Conservation (phyloP, 768 basidiomycete species). For the Phlebiopsis flavidoalba region DNA sequence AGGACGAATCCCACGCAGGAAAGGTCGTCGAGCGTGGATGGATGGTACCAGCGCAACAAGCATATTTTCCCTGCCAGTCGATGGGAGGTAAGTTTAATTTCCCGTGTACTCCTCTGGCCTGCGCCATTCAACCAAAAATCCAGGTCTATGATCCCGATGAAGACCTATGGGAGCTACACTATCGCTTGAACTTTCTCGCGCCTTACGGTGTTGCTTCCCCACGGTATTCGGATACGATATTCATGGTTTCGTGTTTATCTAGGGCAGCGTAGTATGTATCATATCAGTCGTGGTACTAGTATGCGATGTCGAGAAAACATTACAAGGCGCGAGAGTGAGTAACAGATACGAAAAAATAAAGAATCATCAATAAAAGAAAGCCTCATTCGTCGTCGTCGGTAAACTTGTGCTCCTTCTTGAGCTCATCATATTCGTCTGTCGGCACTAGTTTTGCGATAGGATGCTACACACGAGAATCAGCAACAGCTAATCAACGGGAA, state of each 20-base stretch:
- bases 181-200: conserved; percentile 37
- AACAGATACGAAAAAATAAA: neutral
- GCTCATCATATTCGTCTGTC: conserved; percentile 46
- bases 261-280: neutral
- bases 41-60: conserved; percentile 95
- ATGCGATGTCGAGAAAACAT: neutral
- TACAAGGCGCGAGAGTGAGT: neutral
- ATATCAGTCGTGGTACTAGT: neutral
- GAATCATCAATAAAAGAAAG: neutral
- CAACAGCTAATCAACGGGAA: neutral
- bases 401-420: conserved; percentile 1
- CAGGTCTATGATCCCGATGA: conserved; percentile 93
- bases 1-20: conserved; percentile 97
- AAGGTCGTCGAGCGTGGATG: conserved; percentile 93
- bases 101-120: neutral
- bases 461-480: conserved; percentile 31
- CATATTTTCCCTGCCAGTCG: conserved; percentile 96
- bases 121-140: neutral
- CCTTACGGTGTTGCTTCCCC: too few species aligned
- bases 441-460: conserved; percentile 38
- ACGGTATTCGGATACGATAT: too few species aligned
- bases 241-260: neutral
- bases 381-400: neutral
- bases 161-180: conserved; percentile 89
- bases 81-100: conserved; percentile 74